phyloP scores from a whole-genome alignment of 345 rosid genomes.

The Clarkia xantiana region DNA sequence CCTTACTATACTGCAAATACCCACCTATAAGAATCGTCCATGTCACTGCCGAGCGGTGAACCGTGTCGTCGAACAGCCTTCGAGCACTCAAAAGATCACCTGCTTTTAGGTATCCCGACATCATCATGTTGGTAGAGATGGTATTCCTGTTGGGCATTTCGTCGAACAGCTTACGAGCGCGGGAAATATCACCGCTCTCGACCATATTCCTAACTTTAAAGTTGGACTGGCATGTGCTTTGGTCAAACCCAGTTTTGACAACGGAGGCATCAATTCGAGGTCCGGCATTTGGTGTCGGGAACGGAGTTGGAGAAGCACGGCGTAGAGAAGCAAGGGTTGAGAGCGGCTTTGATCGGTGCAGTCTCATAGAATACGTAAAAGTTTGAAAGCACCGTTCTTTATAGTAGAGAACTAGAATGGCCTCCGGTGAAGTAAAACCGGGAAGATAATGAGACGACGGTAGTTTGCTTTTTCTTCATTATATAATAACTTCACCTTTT shows the following conservation, averaged over 20 bases:
- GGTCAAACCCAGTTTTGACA: constrained; percentile 72
- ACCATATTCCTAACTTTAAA: constrained; percentile 24
- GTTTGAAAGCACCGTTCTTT: too few species aligned
- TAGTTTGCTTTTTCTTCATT: too few species aligned
- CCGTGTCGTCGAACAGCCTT: constrained; percentile 36
- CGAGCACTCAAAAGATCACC: constrained; percentile 42
- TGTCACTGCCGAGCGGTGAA: constrained; percentile 42
- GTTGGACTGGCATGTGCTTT: constrained; percentile 45
- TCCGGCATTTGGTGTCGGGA: constrained; percentile 8
- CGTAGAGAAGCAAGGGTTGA: too few species aligned
- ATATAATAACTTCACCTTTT: too few species aligned
- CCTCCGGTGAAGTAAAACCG: too few species aligned
- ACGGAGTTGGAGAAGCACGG: constrained; percentile 1
- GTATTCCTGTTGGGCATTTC: constrained; percentile 61
- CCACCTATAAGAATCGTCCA: constrained; percentile 89
- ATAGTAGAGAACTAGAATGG: too few species aligned
- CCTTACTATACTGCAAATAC: constrained; percentile 26
- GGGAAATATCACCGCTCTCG: constrained; percentile 22
- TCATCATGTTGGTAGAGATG: constrained; percentile 46
- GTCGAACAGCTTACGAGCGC: constrained; percentile 65
- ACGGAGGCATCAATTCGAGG: constrained; percentile 42
- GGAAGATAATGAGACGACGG: too few species aligned
- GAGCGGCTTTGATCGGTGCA: too few species aligned
- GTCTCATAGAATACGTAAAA: too few species aligned
- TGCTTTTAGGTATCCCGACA: constrained; percentile 45